Evolutionary conservation across 2,329 filamentous ascomycete genomes (phyloP).

Genomic region (Penicillium sp.): DNA sequence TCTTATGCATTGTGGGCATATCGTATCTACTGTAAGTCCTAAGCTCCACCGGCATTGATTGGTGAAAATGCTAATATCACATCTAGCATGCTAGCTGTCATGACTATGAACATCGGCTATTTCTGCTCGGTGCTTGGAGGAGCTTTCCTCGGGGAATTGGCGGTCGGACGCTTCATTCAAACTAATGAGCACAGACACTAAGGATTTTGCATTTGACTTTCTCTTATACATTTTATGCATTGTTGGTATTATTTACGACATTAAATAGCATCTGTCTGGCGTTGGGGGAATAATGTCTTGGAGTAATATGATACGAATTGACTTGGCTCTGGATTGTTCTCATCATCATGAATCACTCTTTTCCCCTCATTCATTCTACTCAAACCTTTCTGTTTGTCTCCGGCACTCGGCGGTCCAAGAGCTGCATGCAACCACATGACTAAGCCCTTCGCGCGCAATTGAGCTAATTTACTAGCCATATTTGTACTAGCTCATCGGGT

Average conservation of each 20-base stretch:
- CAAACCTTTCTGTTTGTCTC: background rate
- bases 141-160: slow-evolving; percentile 81
- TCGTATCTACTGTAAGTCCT: slow-evolving; percentile 78
- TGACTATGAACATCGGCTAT: slow-evolving; percentile 85
- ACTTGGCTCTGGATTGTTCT: background rate
- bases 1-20: slow-evolving; percentile 70
- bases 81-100: slow-evolving; percentile 81
- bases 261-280: background rate
- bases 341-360: background rate
- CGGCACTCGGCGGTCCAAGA: background rate
- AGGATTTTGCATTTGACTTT: background rate
- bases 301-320: background rate
- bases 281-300: background rate
- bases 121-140: slow-evolving; percentile 76
- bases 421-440: background rate
- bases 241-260: background rate
- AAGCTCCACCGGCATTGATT: background rate
- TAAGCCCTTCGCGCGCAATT: slow-evolving; percentile 1
- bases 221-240: background rate
- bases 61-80: slow-evolving; percentile 3
- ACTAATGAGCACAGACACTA: slow-evolving; percentile 32
- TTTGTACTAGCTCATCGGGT: background rate
- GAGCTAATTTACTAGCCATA: slow-evolving; percentile 4
- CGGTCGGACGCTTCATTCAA: slow-evolving; percentile 66
- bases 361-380: background rate